Base-by-base conservation (phyloP, 2,329 filamentous ascomycete species). In the Exophiala mesophila region DNA sequence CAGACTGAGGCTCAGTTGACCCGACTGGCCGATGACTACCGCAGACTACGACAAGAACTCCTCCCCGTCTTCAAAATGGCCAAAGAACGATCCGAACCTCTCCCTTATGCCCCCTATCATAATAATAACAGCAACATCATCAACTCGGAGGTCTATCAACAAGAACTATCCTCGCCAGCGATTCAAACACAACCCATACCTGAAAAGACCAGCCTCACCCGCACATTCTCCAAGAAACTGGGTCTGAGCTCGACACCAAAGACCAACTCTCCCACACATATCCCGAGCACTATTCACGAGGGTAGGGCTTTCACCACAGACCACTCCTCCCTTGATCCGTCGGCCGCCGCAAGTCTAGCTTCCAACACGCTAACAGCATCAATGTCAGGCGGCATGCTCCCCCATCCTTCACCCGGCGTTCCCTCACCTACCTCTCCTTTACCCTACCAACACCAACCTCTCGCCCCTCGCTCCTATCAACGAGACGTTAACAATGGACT, bases 41-140 rank as follows among this genome's bases (percentile, higher is more conserved):
- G 85, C 55, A 83, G 87, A 54, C 68, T 98, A 50, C 78, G 92
- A 43, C 90, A 97, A 64, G 92, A 98, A 60, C 80, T 96, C 59
- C 73, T 97, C 21, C 90, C 92, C 3, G 83, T 94, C 15, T 79
- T 96, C 58, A 86, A 89, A 50, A 80, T 95, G 59, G 85, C 83
- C 57, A 97, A 97, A 68, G 89, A 97, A 61, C 84, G 84, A 56
- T 85, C 88, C 52, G 87, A 95, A 60, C 90, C 90, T 24, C 72
- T 97, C 16, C 89, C 89, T 23, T 70, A 70, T 36, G 66, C 68
- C 28, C 68, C 68, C n/a, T 45, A 45, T 20, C 33, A 45, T 10
- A 39, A 35, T 15, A 19, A 40, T 31, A 51, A 55, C 2, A 41
- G 44, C 30, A 51, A 55, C 2, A 41, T 44, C 30, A 61, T 56